Conservation (phyloP, 129 eudicot species). For the Apium graveolens region DNA sequence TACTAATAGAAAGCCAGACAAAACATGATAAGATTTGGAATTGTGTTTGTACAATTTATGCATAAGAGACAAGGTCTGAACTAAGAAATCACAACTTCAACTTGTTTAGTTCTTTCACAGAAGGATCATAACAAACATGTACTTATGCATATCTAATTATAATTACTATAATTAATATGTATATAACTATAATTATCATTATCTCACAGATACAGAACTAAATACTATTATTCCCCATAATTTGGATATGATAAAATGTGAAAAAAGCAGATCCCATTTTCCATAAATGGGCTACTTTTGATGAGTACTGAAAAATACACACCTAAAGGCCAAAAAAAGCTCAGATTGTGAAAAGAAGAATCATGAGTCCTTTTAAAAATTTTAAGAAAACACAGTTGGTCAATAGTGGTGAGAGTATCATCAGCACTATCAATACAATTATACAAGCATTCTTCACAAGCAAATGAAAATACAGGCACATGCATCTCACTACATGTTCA, state of each 20-base stretch:
- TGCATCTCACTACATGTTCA: background rate
- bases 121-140: slow-evolving; percentile 8
- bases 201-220: background rate
- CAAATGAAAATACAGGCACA: slow-evolving; percentile 13
- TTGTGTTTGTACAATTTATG: slow-evolving; percentile 32
- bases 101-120: slow-evolving; percentile 20
- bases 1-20: slow-evolving; percentile 31
- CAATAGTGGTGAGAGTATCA: background rate
- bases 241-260: slow-evolving; percentile 51
- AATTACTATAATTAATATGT: background rate
- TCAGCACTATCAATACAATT: background rate
- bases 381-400: background rate
- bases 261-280: slow-evolving; percentile 57
- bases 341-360: slow-evolving; percentile 4
- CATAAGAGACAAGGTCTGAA: slow-evolving; percentile 61
- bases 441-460: slow-evolving; percentile 16
- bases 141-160: background rate
- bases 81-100: slow-evolving; percentile 46
- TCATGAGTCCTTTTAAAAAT: background rate
- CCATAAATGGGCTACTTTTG: slow-evolving; percentile 56
- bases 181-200: background rate
- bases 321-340: slow-evolving; percentile 33
- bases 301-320: slow-evolving; percentile 32
- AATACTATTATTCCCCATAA: background rate
- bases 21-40: slow-evolving; percentile 37